Evolutionary conservation across 169 alveolate genomes (phyloP), one percentile per base, ranked within the genome.

Genomic region (Plasmodium vivax): DNA sequence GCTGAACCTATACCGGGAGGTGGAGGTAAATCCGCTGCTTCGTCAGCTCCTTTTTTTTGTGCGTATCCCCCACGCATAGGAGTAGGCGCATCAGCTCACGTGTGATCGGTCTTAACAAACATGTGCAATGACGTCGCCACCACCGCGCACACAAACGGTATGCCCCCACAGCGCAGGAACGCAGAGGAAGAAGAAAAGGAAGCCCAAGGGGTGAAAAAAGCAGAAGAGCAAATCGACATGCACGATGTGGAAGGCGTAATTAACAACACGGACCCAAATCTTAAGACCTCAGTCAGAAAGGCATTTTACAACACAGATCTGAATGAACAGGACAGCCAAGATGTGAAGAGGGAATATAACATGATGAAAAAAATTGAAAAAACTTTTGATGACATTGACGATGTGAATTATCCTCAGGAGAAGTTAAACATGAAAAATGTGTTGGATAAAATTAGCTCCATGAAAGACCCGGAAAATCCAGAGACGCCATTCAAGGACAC

Each of bases 331-430:
- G 87, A 87, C 27, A 56, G 68, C 81, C 77, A 43, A 23, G 51
- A 90, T 19, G 77, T 90, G 47, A 82, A 81, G 74, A 82, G 56
- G 34, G 92, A 90, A 81, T 68, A 90, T 30, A 68, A 16, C 54
- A 79, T 62, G 32, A 90, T 90, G 83, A 80, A 90, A 27, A 90
- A 90, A 90, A 90, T 90, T 14, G 94, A 71, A 80, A 68, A 90
- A 81, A 79, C 91, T 1, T 90, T 81, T 80, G 92, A 90, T 68
- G 94, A 90, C 45, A 47, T 81, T 30, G 83, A 80, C 12, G 93
- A 87, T 54, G 23, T 43, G 19, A 75, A 87, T 87, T 41, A 58
- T 56, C 90, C 90, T 27, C 62, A 90, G 23, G 94, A 82, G n/a
- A 81, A 90, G 68, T 74, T 90, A 71, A 71, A 62, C 56, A 90